Conservation (phyloP, 768 basidiomycete genomes). For the Galerina sulciceps region DNA sequence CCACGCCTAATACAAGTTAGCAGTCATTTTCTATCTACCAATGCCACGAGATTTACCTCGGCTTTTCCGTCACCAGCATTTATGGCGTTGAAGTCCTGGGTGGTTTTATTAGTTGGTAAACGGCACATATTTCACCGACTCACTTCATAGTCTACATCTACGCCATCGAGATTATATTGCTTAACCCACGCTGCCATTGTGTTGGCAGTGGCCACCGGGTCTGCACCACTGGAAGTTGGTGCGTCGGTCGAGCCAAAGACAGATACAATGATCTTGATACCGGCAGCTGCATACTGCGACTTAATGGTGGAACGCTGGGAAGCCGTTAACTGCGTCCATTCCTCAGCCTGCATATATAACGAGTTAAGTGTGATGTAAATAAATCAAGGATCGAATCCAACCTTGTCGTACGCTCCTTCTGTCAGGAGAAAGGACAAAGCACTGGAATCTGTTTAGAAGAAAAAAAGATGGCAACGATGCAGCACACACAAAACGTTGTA, state of each 20-base stretch:
- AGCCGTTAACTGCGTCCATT: constrained; percentile 53
- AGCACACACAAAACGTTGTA: constrained; percentile 59
- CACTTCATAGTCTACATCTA: constrained; percentile 77
- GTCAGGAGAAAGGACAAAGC: constrained; percentile 56
- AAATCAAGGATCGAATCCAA: constrained; percentile 8
- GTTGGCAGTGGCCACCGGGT: constrained; percentile 64
- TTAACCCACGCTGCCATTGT: constrained; percentile 70
- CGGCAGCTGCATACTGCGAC: constrained; percentile 56
- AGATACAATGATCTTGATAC: constrained; percentile 63
- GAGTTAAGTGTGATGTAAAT: not conserved
- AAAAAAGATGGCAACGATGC: not conserved
- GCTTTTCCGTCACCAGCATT: constrained; percentile 55
- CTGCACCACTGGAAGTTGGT: constrained; percentile 60
- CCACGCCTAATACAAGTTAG: constrained; percentile 42
- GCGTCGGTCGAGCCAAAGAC: constrained; percentile 61
- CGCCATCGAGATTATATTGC: constrained; percentile 65
- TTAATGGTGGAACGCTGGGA: constrained; percentile 52
- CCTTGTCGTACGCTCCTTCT: constrained; percentile 62
- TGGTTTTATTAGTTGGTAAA: not conserved
- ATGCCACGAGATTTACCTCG: constrained; percentile 37
- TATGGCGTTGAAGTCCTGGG: constrained; percentile 65
- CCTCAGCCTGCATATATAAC: constrained; percentile 42
- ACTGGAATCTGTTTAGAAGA: constrained; percentile 28
- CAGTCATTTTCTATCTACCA: not conserved
- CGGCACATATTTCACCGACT: not conserved